Conservation (phyloP, 2,329 filamentous ascomycete species). For the Neopestalotiopsis rosae region DNA sequence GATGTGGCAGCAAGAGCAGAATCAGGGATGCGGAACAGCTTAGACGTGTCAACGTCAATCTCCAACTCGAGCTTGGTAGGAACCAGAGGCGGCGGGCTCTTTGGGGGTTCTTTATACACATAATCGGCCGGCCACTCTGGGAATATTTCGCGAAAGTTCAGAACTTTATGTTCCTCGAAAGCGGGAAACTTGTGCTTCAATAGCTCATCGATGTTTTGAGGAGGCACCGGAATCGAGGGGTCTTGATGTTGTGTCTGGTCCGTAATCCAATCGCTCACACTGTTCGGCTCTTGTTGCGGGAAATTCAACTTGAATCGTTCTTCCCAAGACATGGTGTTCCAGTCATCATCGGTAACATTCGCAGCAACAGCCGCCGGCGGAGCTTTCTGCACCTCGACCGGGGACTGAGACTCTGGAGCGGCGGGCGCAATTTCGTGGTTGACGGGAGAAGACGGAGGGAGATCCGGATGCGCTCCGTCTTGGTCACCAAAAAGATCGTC, state of each 20-base stretch:
- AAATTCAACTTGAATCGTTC: conserved; percentile 48
- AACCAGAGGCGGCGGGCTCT: conserved; percentile 69
- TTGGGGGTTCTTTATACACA: conserved; percentile 77
- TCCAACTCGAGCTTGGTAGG: conserved; percentile 91
- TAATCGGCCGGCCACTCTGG: conserved; percentile 81
- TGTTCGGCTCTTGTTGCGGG: conserved; percentile 47
- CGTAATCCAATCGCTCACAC: conserved; percentile 39
- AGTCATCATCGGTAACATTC: conserved; percentile 39
- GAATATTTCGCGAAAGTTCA: conserved; percentile 83
- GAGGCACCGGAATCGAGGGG: conserved; percentile 68
- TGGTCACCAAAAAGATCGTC: conserved; percentile 75
- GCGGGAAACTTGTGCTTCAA: conserved; percentile 81
- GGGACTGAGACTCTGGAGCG: conserved; percentile 15
- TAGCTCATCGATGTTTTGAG: conserved; percentile 75
- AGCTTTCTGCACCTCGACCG: conserved; percentile 6
- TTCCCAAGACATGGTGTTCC: conserved; percentile 41
- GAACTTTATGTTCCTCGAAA: conserved; percentile 76
- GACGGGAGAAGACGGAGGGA: conserved; percentile 49
- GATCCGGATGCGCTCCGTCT: conserved; percentile 46
- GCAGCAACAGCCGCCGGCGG: conserved; percentile 17
- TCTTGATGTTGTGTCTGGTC: conserved; percentile 57
- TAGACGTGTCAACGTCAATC: conserved; percentile 84
- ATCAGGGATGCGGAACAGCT: conserved; percentile 78
- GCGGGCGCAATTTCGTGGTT: conserved; percentile 29
- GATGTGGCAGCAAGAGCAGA: conserved; percentile 59